These are phyloP conservation scores for Phytophthora tentaculata DNA, from an alignment of 352 stramenopile genomes.

Conservation along the genomic window DNA sequence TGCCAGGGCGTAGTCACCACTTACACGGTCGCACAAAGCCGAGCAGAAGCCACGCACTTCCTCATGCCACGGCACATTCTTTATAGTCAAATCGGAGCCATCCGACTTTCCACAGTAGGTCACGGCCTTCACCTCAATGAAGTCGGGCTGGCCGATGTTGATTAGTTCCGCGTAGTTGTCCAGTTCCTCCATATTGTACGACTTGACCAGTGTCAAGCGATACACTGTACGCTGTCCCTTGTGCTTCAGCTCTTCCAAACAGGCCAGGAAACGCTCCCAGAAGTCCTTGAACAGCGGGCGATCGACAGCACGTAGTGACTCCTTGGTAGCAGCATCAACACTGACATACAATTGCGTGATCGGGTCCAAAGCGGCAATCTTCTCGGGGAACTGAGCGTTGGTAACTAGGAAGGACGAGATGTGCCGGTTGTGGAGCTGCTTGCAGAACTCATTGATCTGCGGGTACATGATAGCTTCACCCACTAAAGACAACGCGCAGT, in stretches of 20 bases:
- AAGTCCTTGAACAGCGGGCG: slow-evolving; percentile 97
- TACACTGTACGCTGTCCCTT: slow-evolving; percentile 97
- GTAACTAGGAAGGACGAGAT: slow-evolving; percentile 99
- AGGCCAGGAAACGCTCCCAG: slow-evolving; percentile 96
- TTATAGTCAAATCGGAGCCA: slow-evolving; percentile 97
- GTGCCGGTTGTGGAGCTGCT: slow-evolving; percentile 93
- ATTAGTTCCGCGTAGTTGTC: slow-evolving; percentile 96
- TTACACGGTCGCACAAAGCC: slow-evolving; percentile 75
- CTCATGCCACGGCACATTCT: slow-evolving; percentile 98
- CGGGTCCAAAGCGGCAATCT: slow-evolving; percentile 94
- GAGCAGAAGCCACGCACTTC: slow-evolving; percentile 95
- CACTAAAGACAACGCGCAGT: slow-evolving; percentile 98
- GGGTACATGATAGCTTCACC: slow-evolving; percentile 99
- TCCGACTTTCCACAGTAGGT: slow-evolving; percentile 99
- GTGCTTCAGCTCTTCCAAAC: slow-evolving; percentile 90
- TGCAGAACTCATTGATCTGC: slow-evolving; percentile 97
- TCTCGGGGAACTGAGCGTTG: slow-evolving; percentile 98
- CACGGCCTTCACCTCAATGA: slow-evolving; percentile 98
- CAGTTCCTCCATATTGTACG: slow-evolving; percentile 97
- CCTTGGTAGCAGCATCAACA: slow-evolving; percentile 96
- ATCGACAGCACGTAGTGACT: slow-evolving; percentile 96
- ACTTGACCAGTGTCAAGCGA: slow-evolving; percentile 98
- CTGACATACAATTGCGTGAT: slow-evolving; percentile 99
- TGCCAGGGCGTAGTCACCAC: slow-evolving; percentile 93
- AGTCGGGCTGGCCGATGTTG: slow-evolving; percentile 88